A percentile compares a stretch with the other conserved stretches of the same genome.
Evolutionary conservation across 768 basidiomycete species (phyloP).

Genomic region (Baorangia bicolor): DNA sequence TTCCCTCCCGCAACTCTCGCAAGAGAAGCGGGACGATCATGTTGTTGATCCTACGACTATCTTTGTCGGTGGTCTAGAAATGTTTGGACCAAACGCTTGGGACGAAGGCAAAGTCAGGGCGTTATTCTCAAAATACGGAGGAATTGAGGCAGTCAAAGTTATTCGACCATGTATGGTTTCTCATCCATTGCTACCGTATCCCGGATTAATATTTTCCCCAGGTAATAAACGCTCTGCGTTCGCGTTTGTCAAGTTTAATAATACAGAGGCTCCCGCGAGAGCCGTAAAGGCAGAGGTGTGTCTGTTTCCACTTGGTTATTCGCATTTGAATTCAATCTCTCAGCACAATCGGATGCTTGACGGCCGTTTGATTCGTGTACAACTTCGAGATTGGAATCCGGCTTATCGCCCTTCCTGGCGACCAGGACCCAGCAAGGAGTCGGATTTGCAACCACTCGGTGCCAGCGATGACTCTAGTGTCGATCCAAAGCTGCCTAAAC

Average conservation of each 20-base stretch:
- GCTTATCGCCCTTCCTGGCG: slow-evolving; percentile 43
- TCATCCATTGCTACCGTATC: not conserved
- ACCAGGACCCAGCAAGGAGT: slow-evolving; percentile 40
- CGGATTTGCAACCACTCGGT: slow-evolving; percentile 23
- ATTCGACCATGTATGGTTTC: slow-evolving; percentile 57
- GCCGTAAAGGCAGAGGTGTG: slow-evolving; percentile 66
- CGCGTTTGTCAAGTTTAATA: slow-evolving; percentile 74
- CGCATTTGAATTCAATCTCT: slow-evolving; percentile 5
- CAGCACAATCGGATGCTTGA: slow-evolving; percentile 73
- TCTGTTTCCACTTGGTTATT: not conserved
- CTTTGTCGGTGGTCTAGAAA: slow-evolving; percentile 76
- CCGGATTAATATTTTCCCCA: slow-evolving; percentile 25
- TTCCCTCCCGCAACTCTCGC: slow-evolving; percentile 22
- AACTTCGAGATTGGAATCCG: slow-evolving; percentile 67
- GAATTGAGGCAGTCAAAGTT: slow-evolving; percentile 62
- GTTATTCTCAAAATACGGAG: slow-evolving; percentile 64
- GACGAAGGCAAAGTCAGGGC: slow-evolving; percentile 58
- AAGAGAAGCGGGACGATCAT: slow-evolving; percentile 31
- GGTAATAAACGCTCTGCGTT: slow-evolving; percentile 68
- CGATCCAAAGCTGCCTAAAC: slow-evolving; percentile 11
- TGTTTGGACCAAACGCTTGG: slow-evolving; percentile 64
- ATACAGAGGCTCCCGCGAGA: slow-evolving; percentile 59
- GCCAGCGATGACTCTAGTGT: slow-evolving; percentile 7
- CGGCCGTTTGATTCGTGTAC: slow-evolving; percentile 73
- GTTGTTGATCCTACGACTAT: slow-evolving; percentile 66